phyloP scores from a whole-genome alignment of 2,329 filamentous ascomycete species.

The Elsinoe arachidis region DNA sequence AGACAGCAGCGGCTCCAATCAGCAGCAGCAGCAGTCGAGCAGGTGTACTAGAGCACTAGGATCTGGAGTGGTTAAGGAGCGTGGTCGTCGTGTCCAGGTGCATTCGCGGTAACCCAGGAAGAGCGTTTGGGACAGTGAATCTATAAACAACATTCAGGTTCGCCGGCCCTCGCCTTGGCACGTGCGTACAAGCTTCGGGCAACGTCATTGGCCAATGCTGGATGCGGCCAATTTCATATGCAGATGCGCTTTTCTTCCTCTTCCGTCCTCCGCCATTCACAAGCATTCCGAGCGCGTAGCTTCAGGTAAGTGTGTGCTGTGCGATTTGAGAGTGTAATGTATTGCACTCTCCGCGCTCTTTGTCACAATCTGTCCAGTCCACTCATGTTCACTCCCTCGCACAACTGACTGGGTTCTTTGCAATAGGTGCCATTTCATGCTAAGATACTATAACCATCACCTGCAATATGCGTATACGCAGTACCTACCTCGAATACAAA shows the following conservation, averaged over 20 bases:
- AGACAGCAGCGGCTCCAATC: slow-evolving; percentile 1
- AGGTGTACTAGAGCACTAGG: not conserved
- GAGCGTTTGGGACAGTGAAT: not conserved
- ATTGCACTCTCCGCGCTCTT: too few species aligned
- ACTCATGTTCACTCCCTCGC: too few species aligned
- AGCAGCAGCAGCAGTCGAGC: not conserved
- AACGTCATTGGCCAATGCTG: slow-evolving; percentile 2
- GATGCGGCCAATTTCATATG: not conserved
- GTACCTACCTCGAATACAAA: not conserved
- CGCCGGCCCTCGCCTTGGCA: not conserved
- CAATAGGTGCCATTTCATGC: too few species aligned
- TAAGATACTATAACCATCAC: too few species aligned
- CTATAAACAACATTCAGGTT: not conserved
- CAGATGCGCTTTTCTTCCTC: too few species aligned
- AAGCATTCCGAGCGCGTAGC: too few species aligned
- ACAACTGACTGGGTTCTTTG: too few species aligned
- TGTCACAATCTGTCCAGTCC: too few species aligned
- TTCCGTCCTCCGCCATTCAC: too few species aligned
- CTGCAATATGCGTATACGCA: not conserved
- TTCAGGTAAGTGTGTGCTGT: too few species aligned
- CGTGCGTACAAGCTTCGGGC: not conserved
- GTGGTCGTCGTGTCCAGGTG: not conserved
- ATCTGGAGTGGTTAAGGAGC: not conserved
- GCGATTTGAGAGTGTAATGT: too few species aligned
- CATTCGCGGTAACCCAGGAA: not conserved